Evolutionary conservation across 768 basidiomycete genomes (phyloP), one percentile per base, ranked within the genome.

Genomic region (Rhizopogon vinicolor): DNA sequence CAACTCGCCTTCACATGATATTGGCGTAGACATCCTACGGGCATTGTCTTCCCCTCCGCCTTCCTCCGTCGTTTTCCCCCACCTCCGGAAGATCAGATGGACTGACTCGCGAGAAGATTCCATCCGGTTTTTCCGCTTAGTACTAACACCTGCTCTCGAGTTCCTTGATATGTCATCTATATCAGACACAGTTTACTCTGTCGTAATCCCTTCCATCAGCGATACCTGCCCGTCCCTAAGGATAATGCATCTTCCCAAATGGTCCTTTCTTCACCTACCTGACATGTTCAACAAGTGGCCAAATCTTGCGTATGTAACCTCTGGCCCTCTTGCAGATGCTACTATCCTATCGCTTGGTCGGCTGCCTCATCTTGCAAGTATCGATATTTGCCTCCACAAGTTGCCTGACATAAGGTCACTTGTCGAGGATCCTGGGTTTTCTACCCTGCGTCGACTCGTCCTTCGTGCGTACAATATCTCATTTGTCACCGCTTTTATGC

Each of bases 111-210:
- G 48, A 9, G 19, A 37, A 49, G 48, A 49, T 1, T 49, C 48
- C 8, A 49, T 49, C 35, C 48, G 48, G 6, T 49, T 49, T 33
- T 49, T 49, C 19, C 48, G 48, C 19, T n/a, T 49, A 25, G 22
- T 49, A 49, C 22, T 49, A 35, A 49, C 48, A 9, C 48, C 48
- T 37, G 35, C 48, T 22, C 48, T 49, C 35, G 48, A 49, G 22
- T 49, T 49, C 48, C 48, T 49, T 49, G 48, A 49, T 37, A 49
- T 49, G 48, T 49, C 48, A 16, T 49, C 48, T 37, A 49, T 49
- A 37, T 37, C 19, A 22, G 19, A 49, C 19, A 3, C 48, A 37
- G 48, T 49, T 8, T 49, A 49, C 33, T 49, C 48, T 25, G 48
- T 49, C 48, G 22, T 49, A 16, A 37, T 49, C 19, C 48, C 48